phyloP scores from a whole-genome alignment of 768 basidiomycete species.

The Lactifluus echinatus region DNA sequence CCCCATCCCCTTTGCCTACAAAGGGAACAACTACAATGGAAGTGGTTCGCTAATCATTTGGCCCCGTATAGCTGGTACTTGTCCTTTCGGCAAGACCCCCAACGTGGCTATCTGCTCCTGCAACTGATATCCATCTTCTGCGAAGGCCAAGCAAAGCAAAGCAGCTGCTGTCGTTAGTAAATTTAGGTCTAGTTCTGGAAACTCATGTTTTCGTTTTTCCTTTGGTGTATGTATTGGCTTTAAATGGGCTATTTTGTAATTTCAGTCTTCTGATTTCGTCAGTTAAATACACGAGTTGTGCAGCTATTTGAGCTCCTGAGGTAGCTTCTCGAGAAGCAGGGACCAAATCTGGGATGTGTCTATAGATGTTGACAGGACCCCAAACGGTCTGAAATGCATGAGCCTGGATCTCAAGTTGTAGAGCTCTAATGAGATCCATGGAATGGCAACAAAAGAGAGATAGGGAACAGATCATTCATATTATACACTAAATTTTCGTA shows the following conservation, averaged over 20 bases:
- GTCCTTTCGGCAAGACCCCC: constrained; percentile 15
- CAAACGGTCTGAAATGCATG: too few relatives aligned
- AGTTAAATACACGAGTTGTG: too few relatives aligned
- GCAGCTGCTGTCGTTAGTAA: not conserved
- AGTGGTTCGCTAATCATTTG: not conserved
- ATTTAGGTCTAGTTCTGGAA: not conserved
- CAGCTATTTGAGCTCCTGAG: too few relatives aligned
- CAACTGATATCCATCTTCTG: not conserved
- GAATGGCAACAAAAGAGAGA: too few relatives aligned
- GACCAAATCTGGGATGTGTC: too few relatives aligned
- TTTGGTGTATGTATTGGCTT: not conserved
- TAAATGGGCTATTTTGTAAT: not conserved
- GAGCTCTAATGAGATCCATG: too few relatives aligned
- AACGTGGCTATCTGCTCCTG: constrained; percentile 12
- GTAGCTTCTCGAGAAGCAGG: too few relatives aligned
- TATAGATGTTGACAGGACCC: too few relatives aligned
- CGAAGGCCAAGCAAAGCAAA: not conserved
- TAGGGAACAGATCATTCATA: too few relatives aligned
- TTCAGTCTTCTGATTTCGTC: not conserved
- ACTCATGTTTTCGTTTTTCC: not conserved
- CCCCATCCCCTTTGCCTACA: not conserved
- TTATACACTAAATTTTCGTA: too few relatives aligned
- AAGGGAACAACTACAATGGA: not conserved
- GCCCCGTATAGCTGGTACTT: constrained; percentile 8
- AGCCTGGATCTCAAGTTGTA: too few relatives aligned